These are phyloP conservation scores for Quercus suber DNA, from an alignment of 306 rosid species.

Conservation along the genomic window DNA sequence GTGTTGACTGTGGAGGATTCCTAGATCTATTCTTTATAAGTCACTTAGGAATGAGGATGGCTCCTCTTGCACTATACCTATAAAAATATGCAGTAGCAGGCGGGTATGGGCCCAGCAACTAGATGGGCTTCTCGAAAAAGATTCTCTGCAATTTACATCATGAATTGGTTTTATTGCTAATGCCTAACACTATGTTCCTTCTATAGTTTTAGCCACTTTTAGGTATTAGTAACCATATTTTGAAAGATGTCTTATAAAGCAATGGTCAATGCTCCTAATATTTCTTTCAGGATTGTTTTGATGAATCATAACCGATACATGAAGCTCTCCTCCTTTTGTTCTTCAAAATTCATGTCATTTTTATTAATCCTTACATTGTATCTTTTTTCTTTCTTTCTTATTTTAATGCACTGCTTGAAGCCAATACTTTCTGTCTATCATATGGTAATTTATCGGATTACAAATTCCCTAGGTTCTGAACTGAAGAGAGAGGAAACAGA, in stretches of 20 bases:
- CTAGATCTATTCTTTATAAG: no score
- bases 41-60: background rate
- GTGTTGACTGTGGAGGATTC: no score
- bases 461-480: conserved; percentile 58
- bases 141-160: background rate
- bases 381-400: background rate
- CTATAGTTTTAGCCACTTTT: no score
- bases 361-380: conserved; percentile 1
- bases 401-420: conserved; percentile 12
- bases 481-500: conserved; percentile 81
- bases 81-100: background rate
- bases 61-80: background rate
- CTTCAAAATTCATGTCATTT: background rate
- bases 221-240: no score
- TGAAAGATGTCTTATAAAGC: no score
- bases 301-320: background rate
- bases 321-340: background rate
- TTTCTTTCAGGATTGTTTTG: background rate
- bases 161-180: background rate
- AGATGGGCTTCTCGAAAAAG: background rate
- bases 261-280: no score
- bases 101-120: background rate
- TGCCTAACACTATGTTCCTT: no score
- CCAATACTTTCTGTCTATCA: conserved; percentile 4
- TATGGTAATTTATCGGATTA: conserved; percentile 8